phyloP scores from a whole-genome alignment of 164 flowering plant genomes.

The Chimonanthus salicifolius region DNA sequence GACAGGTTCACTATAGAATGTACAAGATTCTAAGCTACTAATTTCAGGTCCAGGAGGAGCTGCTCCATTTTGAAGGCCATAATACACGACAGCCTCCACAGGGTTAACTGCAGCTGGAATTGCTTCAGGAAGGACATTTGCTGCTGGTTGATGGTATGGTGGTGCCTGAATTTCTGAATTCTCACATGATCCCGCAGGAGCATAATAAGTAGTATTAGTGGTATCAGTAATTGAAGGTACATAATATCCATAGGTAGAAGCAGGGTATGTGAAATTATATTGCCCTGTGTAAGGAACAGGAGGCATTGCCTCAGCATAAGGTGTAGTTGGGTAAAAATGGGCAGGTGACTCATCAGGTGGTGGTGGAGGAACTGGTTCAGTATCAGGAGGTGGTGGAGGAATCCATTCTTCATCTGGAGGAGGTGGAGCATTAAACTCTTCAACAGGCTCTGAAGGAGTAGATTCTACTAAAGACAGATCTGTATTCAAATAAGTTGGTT shows the following conservation, averaged over 20 bases:
- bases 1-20: conserved; percentile 21
- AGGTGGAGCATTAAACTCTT: conserved; percentile 42
- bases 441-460: conserved; percentile 18
- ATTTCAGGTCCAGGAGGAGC: conserved; percentile 25
- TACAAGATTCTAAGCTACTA: conserved; percentile 29
- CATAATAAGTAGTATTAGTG: conserved; percentile 37
- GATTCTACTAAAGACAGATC: conserved; percentile 14
- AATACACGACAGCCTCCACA: conserved; percentile 37
- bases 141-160: conserved; percentile 38
- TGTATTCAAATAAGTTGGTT: conserved; percentile 15
- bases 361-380: conserved; percentile 75
- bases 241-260: conserved; percentile 42
- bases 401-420: conserved; percentile 81
- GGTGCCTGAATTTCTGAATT: conserved; percentile 32
- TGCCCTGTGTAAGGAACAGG: conserved; percentile 43
- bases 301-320: conserved; percentile 42
- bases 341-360: conserved; percentile 73
- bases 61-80: conserved; percentile 38
- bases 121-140: conserved; percentile 33
- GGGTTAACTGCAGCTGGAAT: conserved; percentile 35
- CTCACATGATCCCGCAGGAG: conserved; percentile 42
- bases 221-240: conserved; percentile 36
- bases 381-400: conserved; percentile 95
- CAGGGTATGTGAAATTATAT: conserved; percentile 38
- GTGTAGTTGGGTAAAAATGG: conserved; percentile 31